These are phyloP conservation scores for Bruguiera gymnorhiza DNA, from an alignment of 345 rosid genomes.

Conservation along the genomic window DNA sequence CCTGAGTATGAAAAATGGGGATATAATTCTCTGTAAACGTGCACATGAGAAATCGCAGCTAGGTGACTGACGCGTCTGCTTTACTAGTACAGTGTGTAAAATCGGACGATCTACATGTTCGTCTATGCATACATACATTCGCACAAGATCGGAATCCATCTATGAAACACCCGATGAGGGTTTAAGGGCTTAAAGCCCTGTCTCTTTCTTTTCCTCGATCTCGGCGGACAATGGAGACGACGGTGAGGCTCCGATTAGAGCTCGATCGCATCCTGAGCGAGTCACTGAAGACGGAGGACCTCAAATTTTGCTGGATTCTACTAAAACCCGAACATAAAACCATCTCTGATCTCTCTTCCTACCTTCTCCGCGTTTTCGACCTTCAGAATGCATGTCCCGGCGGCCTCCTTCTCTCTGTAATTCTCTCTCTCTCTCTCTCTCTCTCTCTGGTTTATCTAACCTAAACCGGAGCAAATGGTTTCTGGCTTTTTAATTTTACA, in stretches of 20 bases:
- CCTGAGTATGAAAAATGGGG: too few relatives aligned
- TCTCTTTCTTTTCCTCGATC: neutral
- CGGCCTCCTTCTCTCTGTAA: constrained; percentile 75
- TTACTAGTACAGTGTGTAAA: too few relatives aligned
- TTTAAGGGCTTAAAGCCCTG: neutral
- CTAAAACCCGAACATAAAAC: constrained; percentile 64
- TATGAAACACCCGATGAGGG: neutral
- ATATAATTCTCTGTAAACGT: too few relatives aligned
- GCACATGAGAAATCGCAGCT: too few relatives aligned
- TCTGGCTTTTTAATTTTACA: neutral
- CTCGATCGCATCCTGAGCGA: constrained; percentile 54
- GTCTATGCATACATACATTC: too few relatives aligned
- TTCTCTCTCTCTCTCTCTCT: constrained; percentile 9
- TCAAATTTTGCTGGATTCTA: constrained; percentile 73
- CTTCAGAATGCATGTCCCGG: constrained; percentile 60
- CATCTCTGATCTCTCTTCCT: constrained; percentile 61
- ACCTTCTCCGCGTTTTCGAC: constrained; percentile 49
- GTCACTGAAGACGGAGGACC: constrained; percentile 53
- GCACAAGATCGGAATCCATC: too few relatives aligned
- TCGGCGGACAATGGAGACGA: constrained; percentile 31
- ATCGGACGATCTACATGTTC: too few relatives aligned
- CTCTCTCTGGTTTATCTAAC: constrained; percentile 5
- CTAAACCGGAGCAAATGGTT: too few relatives aligned
- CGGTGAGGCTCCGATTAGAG: constrained; percentile 60
- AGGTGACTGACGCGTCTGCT: too few relatives aligned